Evolutionary conservation across 345 rosid genomes (phyloP), one percentile per base, ranked within the genome.

Genomic region (Sisymbrium altissimum): DNA sequence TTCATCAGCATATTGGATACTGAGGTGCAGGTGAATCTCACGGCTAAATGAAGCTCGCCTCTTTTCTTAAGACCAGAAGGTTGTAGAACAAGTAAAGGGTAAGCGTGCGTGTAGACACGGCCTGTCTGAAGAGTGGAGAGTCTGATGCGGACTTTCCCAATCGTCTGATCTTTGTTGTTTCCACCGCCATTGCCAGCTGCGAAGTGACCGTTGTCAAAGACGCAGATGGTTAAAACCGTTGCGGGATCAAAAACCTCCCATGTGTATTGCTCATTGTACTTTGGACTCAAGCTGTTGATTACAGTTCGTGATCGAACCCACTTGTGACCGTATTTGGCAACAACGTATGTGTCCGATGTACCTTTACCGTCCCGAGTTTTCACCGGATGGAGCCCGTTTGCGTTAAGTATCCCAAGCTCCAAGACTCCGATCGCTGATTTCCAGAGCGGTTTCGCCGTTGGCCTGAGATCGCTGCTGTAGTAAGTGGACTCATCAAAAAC

Each of bases 81-180:
- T 21, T 49, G 72, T 25, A 85, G 64, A 9, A 77, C 85, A 14
- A 85, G 67, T 13, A 86, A 81, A 7, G 91, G 91, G 66, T 85
- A 87, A 0, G 87, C 72, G 49, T 80, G 74, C 0, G 86, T 78
- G 78, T 85, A 87, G 15, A 87, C 82, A 30, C 80, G 74, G 4
- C 77, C 83, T 0, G 87, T 79, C 44, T 83, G 86, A 1, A 87
- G 87, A 1, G 87, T 82, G 0, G 91, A 85, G 23, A 87, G 66
- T 17, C 89, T 82, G n/a, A 87, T 82, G 6, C 89, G 82, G 3
- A 87, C 86, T 78, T 87, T 85, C 13, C 91, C 91, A 27, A 87
- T 82, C 14, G 64, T 59, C 18, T 80, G 45, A 70, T 87, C 88
- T 56, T n/a, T 77, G 15, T 17, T 70, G 53, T 45, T 52, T 17